A percentile compares a stretch with the other conserved stretches of the same genome.
These are phyloP conservation scores for Rhododendron molle DNA, from an alignment of 148 eudicot species.

Conservation along the genomic window DNA sequence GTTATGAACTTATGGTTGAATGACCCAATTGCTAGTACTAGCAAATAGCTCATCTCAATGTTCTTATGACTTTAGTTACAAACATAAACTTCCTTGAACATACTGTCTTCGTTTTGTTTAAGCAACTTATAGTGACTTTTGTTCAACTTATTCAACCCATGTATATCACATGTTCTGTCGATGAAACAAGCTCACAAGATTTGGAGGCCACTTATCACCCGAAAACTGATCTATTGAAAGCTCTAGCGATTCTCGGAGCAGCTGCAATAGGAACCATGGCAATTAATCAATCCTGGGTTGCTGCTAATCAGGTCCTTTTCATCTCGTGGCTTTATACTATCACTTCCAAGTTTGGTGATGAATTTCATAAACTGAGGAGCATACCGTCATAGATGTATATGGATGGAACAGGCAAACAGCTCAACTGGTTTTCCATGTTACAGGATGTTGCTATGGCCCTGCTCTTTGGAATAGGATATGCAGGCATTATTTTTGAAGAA, in stretches of 20 bases:
- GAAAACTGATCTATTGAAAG: constrained; percentile 84
- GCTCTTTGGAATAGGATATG: constrained; percentile 86
- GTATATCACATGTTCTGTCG: constrained; percentile 48
- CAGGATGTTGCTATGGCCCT: constrained; percentile 93
- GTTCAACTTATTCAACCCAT: background rate
- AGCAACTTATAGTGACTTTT: background rate
- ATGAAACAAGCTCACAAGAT: constrained; percentile 66
- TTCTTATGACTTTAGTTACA: background rate
- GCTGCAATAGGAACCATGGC: constrained; percentile 77
- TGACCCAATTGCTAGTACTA: background rate
- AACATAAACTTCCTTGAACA: background rate
- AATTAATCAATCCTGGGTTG: constrained; percentile 91
- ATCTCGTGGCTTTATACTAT: background rate
- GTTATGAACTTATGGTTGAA: background rate
- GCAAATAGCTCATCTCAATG: background rate
- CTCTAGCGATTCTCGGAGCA: constrained; percentile 68
- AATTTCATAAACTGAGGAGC: background rate
- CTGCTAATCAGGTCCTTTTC: constrained; percentile 75
- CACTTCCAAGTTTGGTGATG: background rate
- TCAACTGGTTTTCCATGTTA: constrained; percentile 17
- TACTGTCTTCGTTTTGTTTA: background rate
- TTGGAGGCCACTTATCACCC: constrained; percentile 61
- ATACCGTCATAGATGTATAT: background rate
- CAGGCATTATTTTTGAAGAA: constrained; percentile 93
- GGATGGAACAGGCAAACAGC: background rate